Evolutionary conservation across 2,329 filamentous ascomycete genomes (phyloP).

Genomic region (Beauveria rudraprayagi): DNA sequence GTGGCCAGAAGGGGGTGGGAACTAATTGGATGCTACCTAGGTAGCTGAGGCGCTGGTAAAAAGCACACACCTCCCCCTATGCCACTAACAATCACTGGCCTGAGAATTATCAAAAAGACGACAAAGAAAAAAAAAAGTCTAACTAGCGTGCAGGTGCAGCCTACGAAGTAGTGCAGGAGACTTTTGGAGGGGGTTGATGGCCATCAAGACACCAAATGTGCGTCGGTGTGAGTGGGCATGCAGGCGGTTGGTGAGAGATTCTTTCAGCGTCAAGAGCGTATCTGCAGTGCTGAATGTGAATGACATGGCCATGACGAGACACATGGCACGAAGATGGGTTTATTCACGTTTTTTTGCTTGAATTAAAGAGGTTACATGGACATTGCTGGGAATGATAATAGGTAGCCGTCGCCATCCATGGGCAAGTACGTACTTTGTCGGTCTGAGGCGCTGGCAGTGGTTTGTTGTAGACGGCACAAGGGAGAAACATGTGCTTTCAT

Average conservation of each 20-base stretch:
- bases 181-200: neutral
- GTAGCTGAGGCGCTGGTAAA: neutral
- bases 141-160: neutral
- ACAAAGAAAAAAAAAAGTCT: neutral
- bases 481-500: neutral
- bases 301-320: neutral
- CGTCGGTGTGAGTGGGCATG: neutral
- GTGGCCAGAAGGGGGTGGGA: neutral
- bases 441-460: neutral
- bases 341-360: neutral
- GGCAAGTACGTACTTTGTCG: neutral
- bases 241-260: neutral
- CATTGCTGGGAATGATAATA: neutral
- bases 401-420: neutral
- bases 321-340: neutral
- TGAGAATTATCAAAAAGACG: neutral
- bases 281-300: neutral
- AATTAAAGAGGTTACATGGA: neutral
- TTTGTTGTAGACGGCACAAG: neutral
- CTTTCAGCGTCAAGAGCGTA: neutral
- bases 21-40: neutral
- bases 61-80: neutral
- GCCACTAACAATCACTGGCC: neutral
- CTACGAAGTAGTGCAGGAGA: neutral
- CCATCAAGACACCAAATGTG: neutral